Evolutionary conservation across 2,329 filamentous ascomycete species (phyloP), one percentile per base, ranked within the genome.

Genomic region (Neonectria punicea): DNA sequence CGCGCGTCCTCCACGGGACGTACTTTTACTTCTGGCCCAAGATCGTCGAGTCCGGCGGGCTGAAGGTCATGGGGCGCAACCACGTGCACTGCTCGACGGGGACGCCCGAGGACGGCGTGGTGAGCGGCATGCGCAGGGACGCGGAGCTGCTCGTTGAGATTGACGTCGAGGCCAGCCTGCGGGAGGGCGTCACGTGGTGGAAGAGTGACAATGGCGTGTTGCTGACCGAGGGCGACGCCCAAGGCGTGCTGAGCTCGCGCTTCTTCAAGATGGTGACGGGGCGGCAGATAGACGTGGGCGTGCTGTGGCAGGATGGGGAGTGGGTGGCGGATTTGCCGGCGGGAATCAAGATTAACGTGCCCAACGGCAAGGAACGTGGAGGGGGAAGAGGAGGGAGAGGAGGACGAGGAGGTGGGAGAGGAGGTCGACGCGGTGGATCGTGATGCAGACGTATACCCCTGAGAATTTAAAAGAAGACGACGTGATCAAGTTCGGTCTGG

Each of bases 31-130:
- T 92, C 20, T 98, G 94, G 91, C 82, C 86, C 1, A 75, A 84
- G 11, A 98, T 99, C 66, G 79, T 94, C 11, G 84, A 85, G n/a
- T 84, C 87, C 0, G 94, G 94, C 5, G 94, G 95, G 0, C 81
- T 99, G 63, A 89, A 88, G 71, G 86, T 86, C 63, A 98, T 98
- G 96, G 85, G 84, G 0, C 82, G 96, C 58, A 97, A 92, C 68
- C 95, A 98, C 75, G 91, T 98, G 30, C 96, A 99, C 80, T 97
- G 96, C 76, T 92, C 93, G 2, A 88, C 89, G 6, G 93, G 93
- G 0, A 81, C 94, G 13, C 89, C 92, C 0, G 82, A 80, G 54
- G 80, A 79, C 13, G 79, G 75, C 3, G 92, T 94, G 2, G 86
- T 95, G 25, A 93, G 90, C 43, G 94, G 94, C 1, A 97, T 97